Conservation (phyloP, 176 grass and related monocot genomes). For the Zea luxurians region DNA sequence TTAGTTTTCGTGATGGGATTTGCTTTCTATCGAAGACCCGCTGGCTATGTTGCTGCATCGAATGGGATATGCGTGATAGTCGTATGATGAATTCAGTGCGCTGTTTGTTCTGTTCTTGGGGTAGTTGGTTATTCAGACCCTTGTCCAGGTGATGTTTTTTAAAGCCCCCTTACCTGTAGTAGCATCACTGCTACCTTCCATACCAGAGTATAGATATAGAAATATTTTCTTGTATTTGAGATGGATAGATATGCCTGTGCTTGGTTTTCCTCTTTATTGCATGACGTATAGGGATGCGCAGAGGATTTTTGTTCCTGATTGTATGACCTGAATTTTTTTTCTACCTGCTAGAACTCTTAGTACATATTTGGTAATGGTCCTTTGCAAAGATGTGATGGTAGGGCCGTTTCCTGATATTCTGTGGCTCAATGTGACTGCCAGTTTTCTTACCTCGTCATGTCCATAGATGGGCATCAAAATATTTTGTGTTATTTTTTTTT, state of each 20-base stretch:
- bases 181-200: not conserved
- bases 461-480: slow-evolving; percentile 3
- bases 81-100: not conserved
- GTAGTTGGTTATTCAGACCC: slow-evolving; percentile 13
- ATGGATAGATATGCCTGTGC: not conserved
- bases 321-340: not conserved
- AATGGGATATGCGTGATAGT: slow-evolving; percentile 30
- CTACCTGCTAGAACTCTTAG: not conserved
- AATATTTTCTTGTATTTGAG: not conserved
- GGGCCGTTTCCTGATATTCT: slow-evolving; percentile 22
- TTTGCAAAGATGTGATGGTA: slow-evolving; percentile 37
- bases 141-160: not conserved
- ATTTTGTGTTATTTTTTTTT: slow-evolving; percentile 26
- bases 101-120: slow-evolving; percentile 1
- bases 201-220: not conserved
- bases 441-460: slow-evolving; percentile 8
- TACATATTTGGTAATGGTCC: slow-evolving; percentile 19
- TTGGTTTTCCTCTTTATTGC: not conserved
- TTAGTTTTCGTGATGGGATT: not conserved
- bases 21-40: not conserved
- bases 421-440: slow-evolving; percentile 3
- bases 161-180: not conserved
- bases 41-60: not conserved
- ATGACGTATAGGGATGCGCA: not conserved
- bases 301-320: not conserved